Percentiles rank a stretch among this genome's conserved stretches.
These are phyloP conservation scores for Parsonsia alboflavescens DNA, from an alignment of 257 asterid genomes.

Conservation along the genomic window DNA sequence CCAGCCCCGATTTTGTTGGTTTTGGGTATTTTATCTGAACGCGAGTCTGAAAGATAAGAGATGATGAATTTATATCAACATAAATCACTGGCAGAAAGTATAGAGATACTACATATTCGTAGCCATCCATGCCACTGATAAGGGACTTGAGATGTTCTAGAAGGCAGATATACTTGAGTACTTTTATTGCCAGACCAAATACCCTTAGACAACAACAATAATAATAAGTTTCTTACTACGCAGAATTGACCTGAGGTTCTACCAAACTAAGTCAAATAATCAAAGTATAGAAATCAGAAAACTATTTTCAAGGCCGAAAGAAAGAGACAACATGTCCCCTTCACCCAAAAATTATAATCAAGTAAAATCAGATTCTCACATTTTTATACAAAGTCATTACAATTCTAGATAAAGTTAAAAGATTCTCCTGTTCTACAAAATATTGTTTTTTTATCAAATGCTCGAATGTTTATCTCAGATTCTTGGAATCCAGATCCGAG, in stretches of 20 bases:
- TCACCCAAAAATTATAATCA: too few species aligned
- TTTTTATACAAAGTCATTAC: too few species aligned
- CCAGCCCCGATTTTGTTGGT: constrained; percentile 44
- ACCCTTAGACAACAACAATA: not conserved
- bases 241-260: not conserved
- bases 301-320: not conserved
- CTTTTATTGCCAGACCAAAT: not conserved
- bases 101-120: not conserved
- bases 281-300: not conserved
- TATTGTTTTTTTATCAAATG: too few species aligned
- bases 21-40: constrained; percentile 60
- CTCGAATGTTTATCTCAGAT: too few species aligned
- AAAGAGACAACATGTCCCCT: not conserved
- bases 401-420: too few species aligned
- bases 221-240: too few species aligned
- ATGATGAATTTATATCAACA: not conserved
- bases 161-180: not conserved
- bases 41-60: constrained; percentile 33
- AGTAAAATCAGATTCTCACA: too few species aligned
- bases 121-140: not conserved
- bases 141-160: not conserved
- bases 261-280: not conserved
- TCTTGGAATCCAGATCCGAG: too few species aligned
- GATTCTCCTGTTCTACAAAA: too few species aligned
- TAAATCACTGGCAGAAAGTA: not conserved